phyloP scores from a whole-genome alignment of 208 protist species.

The Leishmania martiniquensis region DNA sequence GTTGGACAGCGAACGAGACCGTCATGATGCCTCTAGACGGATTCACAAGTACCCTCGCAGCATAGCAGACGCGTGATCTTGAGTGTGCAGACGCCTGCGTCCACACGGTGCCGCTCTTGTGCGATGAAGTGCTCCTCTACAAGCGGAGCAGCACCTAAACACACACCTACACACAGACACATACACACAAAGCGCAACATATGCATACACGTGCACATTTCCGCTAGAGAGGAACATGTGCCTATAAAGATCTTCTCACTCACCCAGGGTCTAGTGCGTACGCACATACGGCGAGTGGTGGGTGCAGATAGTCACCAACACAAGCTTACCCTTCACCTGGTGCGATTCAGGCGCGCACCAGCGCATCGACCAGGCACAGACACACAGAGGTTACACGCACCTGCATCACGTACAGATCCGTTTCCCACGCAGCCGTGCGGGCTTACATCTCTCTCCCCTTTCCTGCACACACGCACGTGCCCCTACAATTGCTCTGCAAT shows the following conservation, averaged over 20 bases:
- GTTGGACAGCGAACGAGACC: not conserved
- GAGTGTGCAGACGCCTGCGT: not conserved
- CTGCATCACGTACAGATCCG: not conserved
- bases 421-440: not conserved
- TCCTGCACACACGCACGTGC: not conserved
- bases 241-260: not conserved
- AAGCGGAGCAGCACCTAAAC: not conserved
- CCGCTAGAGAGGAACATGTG: not conserved
- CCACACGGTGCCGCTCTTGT: not conserved
- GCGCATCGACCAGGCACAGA: not conserved
- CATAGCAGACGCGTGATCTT: no score
- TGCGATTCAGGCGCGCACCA: not conserved
- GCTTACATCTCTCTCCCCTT: not conserved
- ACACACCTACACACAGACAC: not conserved
- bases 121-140: not conserved
- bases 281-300: not conserved
- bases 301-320: not conserved
- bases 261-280: not conserved
- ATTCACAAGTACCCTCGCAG: not conserved
- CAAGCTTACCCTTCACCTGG: not conserved
- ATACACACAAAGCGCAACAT: not conserved
- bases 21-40: not conserved
- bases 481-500: not conserved
- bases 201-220: no score
- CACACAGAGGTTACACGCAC: not conserved